A percentile compares a stretch with the other conserved stretches of the same genome.
Conservation (phyloP, 495 filamentous ascomycete species). For the Aspergillus homomorphus region DNA sequence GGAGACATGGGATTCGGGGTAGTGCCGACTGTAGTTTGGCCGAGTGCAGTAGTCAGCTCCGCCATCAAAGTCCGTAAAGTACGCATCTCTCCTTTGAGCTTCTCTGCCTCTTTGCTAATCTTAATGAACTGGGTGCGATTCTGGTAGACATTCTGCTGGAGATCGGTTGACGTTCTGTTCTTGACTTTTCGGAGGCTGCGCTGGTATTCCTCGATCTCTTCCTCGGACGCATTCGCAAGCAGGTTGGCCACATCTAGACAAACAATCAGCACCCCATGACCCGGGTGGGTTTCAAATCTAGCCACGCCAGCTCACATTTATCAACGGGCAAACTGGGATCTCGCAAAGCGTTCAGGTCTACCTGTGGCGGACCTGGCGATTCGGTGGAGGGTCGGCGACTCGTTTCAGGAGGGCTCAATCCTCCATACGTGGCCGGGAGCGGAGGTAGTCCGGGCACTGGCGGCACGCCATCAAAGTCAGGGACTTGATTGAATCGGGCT, state of each 20-base stretch:
- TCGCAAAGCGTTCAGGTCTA: constrained; percentile 70
- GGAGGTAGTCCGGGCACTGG: constrained; percentile 61
- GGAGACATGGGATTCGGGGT: constrained; percentile 42
- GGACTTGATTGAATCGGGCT: constrained; percentile 76
- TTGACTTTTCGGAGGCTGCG: constrained; percentile 71
- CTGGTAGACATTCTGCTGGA: constrained; percentile 96
- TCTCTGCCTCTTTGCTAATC: constrained; percentile 98
- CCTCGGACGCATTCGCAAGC: constrained; percentile 87
- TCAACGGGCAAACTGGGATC: constrained; percentile 76
- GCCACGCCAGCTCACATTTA: constrained; percentile 40
- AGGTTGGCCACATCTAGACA: constrained; percentile 67
- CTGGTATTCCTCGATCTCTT: constrained; percentile 86
- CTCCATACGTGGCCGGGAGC: constrained; percentile 49
- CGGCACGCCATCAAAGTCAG: constrained; percentile 65
- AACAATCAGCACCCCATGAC: constrained; percentile 4
- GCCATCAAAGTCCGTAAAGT: constrained; percentile 82
- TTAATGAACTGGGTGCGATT: constrained; percentile 99
- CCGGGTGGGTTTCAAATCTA: background rate
- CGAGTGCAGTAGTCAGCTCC: constrained; percentile 76
- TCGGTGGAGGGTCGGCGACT: constrained; percentile 46
- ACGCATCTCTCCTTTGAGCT: constrained; percentile 94
- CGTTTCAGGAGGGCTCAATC: constrained; percentile 43
- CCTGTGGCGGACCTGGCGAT: constrained; percentile 41
- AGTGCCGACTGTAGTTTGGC: constrained; percentile 58
- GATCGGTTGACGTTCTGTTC: constrained; percentile 76